Conservation (phyloP, 805 yeast species). For the Candida maesae region DNA sequence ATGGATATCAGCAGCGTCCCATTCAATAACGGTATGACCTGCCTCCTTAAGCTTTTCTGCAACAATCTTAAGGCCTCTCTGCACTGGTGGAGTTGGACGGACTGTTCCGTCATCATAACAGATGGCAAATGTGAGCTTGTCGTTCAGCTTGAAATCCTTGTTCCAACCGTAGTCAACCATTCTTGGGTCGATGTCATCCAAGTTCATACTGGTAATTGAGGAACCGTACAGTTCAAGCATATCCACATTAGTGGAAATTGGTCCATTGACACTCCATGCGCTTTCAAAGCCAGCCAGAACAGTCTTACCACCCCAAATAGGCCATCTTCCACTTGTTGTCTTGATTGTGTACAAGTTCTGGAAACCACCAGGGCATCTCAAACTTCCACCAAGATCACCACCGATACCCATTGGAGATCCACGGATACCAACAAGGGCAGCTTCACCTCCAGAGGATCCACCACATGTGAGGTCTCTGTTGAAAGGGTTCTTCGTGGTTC, state of each 20-base stretch:
- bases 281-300: constrained; percentile 24
- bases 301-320: constrained; percentile 21
- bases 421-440: constrained; percentile 39
- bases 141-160: constrained; percentile 27
- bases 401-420: constrained; percentile 51
- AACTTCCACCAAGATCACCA: constrained; percentile 49
- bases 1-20: constrained; percentile 40
- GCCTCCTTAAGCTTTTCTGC: constrained; percentile 31
- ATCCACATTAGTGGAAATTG: constrained; percentile 36
- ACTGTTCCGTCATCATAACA: constrained; percentile 39
- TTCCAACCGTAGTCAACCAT: constrained; percentile 40
- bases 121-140: constrained; percentile 38
- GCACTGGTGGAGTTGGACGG: constrained; percentile 47
- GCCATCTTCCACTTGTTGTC: constrained; percentile 42
- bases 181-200: constrained; percentile 40
- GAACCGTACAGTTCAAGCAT: constrained; percentile 32
- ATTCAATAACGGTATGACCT: constrained; percentile 49
- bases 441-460: constrained; percentile 54
- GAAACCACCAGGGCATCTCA: constrained; percentile 44
- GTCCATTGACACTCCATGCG: constrained; percentile 43
- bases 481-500: constrained; percentile 42
- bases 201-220: constrained; percentile 29
- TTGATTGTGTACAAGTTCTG: constrained; percentile 38
- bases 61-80: constrained; percentile 38
- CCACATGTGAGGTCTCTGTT: constrained; percentile 42